Base-by-base conservation (phyloP, 805 yeast species). In the Cyberlindnera xylosilytica region DNA sequence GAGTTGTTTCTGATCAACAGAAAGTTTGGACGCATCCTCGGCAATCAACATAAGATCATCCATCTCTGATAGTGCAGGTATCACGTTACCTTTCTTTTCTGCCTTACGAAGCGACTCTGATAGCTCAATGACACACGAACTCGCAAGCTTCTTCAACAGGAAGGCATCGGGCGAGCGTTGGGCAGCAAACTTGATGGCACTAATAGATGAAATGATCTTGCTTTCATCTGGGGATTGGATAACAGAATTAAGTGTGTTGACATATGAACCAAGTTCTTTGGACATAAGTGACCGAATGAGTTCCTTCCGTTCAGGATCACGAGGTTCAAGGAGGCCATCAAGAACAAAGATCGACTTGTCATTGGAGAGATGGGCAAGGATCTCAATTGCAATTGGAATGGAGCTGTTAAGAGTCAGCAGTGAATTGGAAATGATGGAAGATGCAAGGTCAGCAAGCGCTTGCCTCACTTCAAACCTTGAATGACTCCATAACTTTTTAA, bases 341-440 rank as follows among this genome's bases (percentile, higher is more conserved):
- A 28, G 34, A 7, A 42, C 39, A 17, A 53, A 32, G 20, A 50
- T 19, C 30, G 53, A 26, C 8, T 38, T 16, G 22, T 54, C 51
- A 9, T 54, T 41, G 5, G 60, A 52, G 8, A 62, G 42, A 24
- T 41, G 40, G 2, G 63, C 52, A n/a, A 68, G 19, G 3, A 64
- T 62, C 13, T 65, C 71, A 7, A 76, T 35, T 2, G 69, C 31
- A 10, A 60, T 42, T 0, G 73, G 69, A 4, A 72, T 40, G 16
- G 74, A 53, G 10, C 54, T 47, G 17, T 60, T 58, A 39, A 77
- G 61, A 0, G 74, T 58, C 17, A 53, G 46, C 12, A 63, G 52
- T 42, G 72, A 70, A 15, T 54, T 48, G 3, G 56, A 43, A 1
- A 73, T 27, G 3, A 75, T 36, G 1, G 47, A 38, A 4, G 59